These are phyloP conservation scores for Boletus edulis DNA, from an alignment of 768 basidiomycete species.

Conservation along the genomic window DNA sequence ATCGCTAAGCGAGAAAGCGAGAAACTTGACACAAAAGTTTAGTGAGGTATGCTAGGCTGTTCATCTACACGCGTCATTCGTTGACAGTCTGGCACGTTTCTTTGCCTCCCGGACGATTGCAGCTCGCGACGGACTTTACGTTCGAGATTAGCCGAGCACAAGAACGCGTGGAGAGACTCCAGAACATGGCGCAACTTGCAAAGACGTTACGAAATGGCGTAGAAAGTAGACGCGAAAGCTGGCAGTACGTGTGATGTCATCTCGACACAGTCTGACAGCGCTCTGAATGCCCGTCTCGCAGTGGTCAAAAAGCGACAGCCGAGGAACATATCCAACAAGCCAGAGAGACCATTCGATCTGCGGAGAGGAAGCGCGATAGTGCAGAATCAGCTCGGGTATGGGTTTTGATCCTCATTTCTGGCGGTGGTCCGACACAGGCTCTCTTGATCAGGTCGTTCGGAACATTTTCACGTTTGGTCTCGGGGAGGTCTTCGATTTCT, in stretches of 20 bases:
- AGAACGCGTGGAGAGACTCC: neutral
- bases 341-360: constrained; percentile 9
- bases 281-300: neutral
- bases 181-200: neutral
- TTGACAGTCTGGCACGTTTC: too few species aligned
- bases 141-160: constrained; percentile 3
- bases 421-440: neutral
- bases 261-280: neutral
- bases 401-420: neutral
- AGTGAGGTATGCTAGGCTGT: constrained; percentile 1
- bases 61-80: too few species aligned
- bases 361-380: constrained; percentile 10
- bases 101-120: neutral
- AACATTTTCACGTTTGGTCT: constrained; percentile 14
- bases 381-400: constrained; percentile 15
- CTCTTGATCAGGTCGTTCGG: constrained; percentile 6
- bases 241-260: constrained; percentile 2
- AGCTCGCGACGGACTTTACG: constrained; percentile 15
- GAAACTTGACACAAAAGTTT: constrained; percentile 3
- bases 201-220: neutral
- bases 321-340: constrained; percentile 11
- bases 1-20: constrained; percentile 8
- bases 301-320: neutral
- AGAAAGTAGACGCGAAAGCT: constrained; percentile 1
- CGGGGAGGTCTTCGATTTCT: constrained; percentile 15